Base-by-base conservation (phyloP, 2,329 filamentous ascomycete genomes). In the Thermothelomyces thermophilus region DNA sequence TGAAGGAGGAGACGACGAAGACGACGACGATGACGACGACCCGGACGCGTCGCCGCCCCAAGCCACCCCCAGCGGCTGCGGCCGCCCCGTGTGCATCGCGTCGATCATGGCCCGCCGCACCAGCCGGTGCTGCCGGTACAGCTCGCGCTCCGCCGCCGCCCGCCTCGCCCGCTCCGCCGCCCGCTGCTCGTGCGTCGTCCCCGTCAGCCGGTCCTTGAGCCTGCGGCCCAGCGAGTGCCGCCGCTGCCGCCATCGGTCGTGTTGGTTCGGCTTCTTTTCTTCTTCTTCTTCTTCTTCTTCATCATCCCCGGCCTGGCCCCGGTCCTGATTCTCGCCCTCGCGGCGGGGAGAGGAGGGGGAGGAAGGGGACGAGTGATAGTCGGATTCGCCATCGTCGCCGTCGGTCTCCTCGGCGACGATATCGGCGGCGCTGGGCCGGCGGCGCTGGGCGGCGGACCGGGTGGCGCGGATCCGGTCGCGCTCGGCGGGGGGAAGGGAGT, bases 151-250 rank as follows among this genome's bases (percentile, higher is more conserved):
- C 28, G 73, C 66, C 47, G 73, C 68, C 1, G 69, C 76, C 22
- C 76, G 71, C 28, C 65, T 62, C 2, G 57, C 56, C 4, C 79
- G 71, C 22, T 71, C 66, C 5, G 62, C 60, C 45, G 72, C 71
- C 20, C 79, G 74, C 59, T 83, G 66, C 20, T 73, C 66, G 61
- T 82, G 79, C 3, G 78, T 80, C 4, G 72, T 74, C 14, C 70
- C 66, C 0, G 80, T 83, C 14, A 82, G 57, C 56, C 75, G 76
- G 63, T 83, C 78, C 60, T 83, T 83, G 55, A 83, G 64, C 46
- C 73, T 76, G 49, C 79, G 71, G 1, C 77, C 77, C 19, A 80
- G 70, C 45, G 11, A 28, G 33, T n/a, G 36, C 6, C 13, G 3
- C 13, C 13, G 8, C 3, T 10, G 33, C 6, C 13, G 16, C 6